Evolutionary conservation across 2,329 filamentous ascomycete species (phyloP).

Genomic region (Trichothecium sympodiale): DNA sequence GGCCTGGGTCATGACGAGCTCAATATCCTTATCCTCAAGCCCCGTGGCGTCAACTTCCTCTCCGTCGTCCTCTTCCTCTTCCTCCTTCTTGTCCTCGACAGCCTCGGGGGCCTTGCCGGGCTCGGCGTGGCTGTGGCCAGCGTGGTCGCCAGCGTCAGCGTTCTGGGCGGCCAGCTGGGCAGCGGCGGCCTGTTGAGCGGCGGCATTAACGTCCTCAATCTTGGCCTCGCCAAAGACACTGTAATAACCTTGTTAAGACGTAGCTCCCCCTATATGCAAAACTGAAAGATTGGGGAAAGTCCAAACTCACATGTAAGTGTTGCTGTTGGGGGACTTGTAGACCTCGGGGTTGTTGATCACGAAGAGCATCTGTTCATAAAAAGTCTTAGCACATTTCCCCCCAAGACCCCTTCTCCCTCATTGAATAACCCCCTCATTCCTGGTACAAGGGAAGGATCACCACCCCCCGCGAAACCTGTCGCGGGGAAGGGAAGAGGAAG

Average conservation of each 20-base stretch:
- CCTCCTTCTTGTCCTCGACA: conserved; percentile 61
- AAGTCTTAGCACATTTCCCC: conserved; percentile 11
- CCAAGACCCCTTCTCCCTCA: not conserved
- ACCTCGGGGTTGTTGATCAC: conserved; percentile 99
- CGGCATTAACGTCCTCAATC: conserved; percentile 99
- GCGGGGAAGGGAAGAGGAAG: too few species aligned
- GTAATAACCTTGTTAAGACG: conserved; percentile 4
- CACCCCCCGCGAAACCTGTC: too few species aligned
- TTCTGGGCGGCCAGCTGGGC: conserved; percentile 81
- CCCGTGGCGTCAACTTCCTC: conserved; percentile 93
- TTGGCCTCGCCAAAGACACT: conserved; percentile 99
- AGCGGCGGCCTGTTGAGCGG: conserved; percentile 89
- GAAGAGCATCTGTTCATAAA: conserved; percentile 71
- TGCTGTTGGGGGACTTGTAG: conserved; percentile 98
- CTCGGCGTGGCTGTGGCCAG: conserved; percentile 63
- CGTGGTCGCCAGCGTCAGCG: conserved; percentile 53
- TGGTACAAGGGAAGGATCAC: too few species aligned
- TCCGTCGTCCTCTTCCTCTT: conserved; percentile 82
- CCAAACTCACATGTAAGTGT: conserved; percentile 93
- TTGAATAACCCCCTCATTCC: conserved; percentile 3
- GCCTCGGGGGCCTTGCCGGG: conserved; percentile 50
- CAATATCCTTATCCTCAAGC: conserved; percentile 98
- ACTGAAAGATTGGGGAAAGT: not conserved
- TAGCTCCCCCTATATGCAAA: not conserved
- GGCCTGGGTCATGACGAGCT: conserved; percentile 97